phyloP scores from a whole-genome alignment of 2,329 filamentous ascomycete genomes.

The Kalaharituber pfeilii region DNA sequence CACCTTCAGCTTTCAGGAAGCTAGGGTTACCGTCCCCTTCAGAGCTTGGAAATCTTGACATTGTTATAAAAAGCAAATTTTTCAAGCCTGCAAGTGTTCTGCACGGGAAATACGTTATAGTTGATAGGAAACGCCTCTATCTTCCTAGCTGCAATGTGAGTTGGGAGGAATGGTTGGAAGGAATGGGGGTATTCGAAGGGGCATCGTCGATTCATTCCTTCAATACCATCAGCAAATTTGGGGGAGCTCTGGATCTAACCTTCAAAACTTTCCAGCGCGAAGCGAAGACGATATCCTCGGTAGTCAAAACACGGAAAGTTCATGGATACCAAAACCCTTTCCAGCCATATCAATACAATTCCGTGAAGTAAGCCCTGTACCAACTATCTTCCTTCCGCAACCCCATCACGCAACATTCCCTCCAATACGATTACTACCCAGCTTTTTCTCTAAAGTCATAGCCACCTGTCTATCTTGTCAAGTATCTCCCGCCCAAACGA shows the following conservation, averaged over 20 bases:
- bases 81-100: constrained; percentile 69
- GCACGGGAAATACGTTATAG: constrained; percentile 66
- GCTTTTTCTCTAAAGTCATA: neutral
- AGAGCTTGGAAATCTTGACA: constrained; percentile 42
- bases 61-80: constrained; percentile 61
- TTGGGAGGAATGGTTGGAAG: constrained; percentile 79
- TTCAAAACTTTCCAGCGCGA: constrained; percentile 4
- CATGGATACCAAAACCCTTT: constrained; percentile 4
- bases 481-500: neutral
- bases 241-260: constrained; percentile 28
- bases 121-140: constrained; percentile 49
- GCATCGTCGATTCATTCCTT: constrained; percentile 43
- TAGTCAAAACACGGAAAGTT: neutral
- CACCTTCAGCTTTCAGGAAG: constrained; percentile 21
- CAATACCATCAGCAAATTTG: constrained; percentile 54
- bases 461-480: neutral
- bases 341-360: neutral
- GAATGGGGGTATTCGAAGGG: constrained; percentile 50
- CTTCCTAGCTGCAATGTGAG: constrained; percentile 70
- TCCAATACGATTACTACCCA: constrained; percentile 27
- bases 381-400: constrained; percentile 53
- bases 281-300: constrained; percentile 8
- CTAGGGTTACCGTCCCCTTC: constrained; percentile 46
- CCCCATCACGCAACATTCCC: constrained; percentile 49
- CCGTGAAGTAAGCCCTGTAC: constrained; percentile 23